Evolutionary conservation across 106 monocot species (phyloP).

Genomic region (Vanilla planifolia): DNA sequence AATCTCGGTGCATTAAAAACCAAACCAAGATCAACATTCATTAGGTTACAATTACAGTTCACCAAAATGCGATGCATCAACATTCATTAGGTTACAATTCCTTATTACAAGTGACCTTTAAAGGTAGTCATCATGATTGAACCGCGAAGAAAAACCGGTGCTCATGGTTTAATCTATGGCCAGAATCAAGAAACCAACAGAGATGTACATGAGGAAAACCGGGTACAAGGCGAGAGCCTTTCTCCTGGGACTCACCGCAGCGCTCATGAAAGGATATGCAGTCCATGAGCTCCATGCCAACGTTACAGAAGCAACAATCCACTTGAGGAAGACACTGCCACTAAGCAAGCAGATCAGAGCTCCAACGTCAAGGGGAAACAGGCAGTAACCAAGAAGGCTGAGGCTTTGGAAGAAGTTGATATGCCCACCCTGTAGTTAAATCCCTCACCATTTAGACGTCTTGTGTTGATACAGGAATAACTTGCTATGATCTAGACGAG

Average conservation of each 20-base stretch:
- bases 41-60: no score
- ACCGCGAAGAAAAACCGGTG: no score
- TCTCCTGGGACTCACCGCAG: slow-evolving; percentile 51
- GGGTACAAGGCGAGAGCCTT: slow-evolving; percentile 78
- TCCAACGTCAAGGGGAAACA: slow-evolving; percentile 71
- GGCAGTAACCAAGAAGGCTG: slow-evolving; percentile 74
- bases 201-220: slow-evolving; percentile 74
- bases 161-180: no score
- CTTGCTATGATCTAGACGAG: no score
- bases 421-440: slow-evolving; percentile 54
- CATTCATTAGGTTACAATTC: no score
- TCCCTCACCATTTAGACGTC: no score
- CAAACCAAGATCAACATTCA: no score
- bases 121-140: no score
- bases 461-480: no score
- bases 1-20: no score
- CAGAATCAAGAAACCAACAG: slow-evolving; percentile 83
- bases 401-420: slow-evolving; percentile 84
- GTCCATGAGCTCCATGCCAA: slow-evolving; percentile 87
- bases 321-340: slow-evolving; percentile 56
- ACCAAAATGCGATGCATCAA: no score
- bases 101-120: no score
- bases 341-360: slow-evolving; percentile 72
- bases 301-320: slow-evolving; percentile 49
- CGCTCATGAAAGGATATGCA: slow-evolving; percentile 82